Base-by-base conservation (phyloP, 129 eudicot genomes). In the Ambrosia artemisiifolia region DNA sequence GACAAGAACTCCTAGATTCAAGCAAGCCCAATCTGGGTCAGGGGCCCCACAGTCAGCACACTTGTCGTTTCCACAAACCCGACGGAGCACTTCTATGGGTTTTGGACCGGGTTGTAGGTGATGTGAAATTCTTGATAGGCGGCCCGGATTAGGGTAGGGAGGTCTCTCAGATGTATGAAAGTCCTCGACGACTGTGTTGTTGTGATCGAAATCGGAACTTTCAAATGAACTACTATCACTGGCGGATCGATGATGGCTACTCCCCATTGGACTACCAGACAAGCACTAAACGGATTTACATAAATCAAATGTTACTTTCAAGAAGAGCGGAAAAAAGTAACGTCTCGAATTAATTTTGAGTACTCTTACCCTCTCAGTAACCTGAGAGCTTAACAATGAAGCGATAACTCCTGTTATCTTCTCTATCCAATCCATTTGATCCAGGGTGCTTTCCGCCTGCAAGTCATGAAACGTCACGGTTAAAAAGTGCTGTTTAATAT, bases 341-440 rank as follows among this genome's bases (percentile, higher is more conserved):
- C n/a, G 54, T 14, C 62, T 51, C 48, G n/a, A 19, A 70, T 42
- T 8, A 30, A 63, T 63, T 63, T 34, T 7, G 48, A 63, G 35
- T 63, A 36, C 28, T 34, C 43, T 83, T 86, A 93, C 98, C 92
- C 92, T 85, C 75, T 93, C 98, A 59, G 98, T 92, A 75, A 91
- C 81, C 80, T 93, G 96, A 59, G 98, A 93, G 79, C 96, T 93
- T 71, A 93, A 78, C 65, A 92, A 79, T 12, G 98, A 93, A 34
- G 98, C 98, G 73, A 93, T 93, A 66, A 93, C 98, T 47, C 98
- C 98, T 24, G 98, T 93, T 76, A 93, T 93, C 86, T 93, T 93
- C 77, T 93, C 98, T 63, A 93, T 90, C 98, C 98, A 93, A 74
- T 93, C 98, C 98, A 93, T 93, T 71, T 93, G 98, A 82, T 93